Base-by-base conservation (phyloP, 2,329 filamentous ascomycete species). In the Elsinoe australis region DNA sequence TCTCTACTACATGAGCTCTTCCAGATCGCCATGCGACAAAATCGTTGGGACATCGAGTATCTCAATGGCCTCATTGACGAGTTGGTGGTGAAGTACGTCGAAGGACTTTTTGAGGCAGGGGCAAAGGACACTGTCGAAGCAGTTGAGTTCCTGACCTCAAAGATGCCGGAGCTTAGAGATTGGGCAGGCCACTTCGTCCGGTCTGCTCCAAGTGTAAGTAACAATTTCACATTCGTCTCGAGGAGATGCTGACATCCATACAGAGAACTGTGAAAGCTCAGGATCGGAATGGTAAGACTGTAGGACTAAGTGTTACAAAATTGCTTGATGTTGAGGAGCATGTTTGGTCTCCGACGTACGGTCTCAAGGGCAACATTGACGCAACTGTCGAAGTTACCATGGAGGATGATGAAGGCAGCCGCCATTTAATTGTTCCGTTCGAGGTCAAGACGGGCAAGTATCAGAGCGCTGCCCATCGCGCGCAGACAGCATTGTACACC, bases 281-380 rank as follows among this genome's bases (percentile, higher is more conserved):
- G 55, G 87, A 89, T 55, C 78, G 85, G 38, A 83, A 88, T 59
- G 84, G 83, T 32, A 79, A 83, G 47, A 83, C 82, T 55, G 79
- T 83, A 8, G 83, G 76, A 50, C 82, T 96, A 76, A 88, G 85
- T 56, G 82, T 98, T 56, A 94, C 83, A 59, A 98, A 96, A 62
- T 72, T 98, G 21, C 81, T 98, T 10, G 92, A 96, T 61, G 86
- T 98, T 7, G 92, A 98, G 63, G 92, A 98, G 64, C 92, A 96
- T 61, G 82, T 98, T 21, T 98, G 92, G 92, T 96, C 90, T 5
- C 92, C 92, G 0, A 90, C 88, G 79, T 98, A 94, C 62, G 92
- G 92, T 0, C 72, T 98, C 12, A 98, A 98, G 64, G 92, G 92
- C 22, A 98, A 96, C 58, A 92, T 98, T 51, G 92, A 98, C 67